Evolutionary conservation across 805 yeast genomes (phyloP), one percentile per base, ranked within the genome.

Genomic region (Candida broadrunensis): DNA sequence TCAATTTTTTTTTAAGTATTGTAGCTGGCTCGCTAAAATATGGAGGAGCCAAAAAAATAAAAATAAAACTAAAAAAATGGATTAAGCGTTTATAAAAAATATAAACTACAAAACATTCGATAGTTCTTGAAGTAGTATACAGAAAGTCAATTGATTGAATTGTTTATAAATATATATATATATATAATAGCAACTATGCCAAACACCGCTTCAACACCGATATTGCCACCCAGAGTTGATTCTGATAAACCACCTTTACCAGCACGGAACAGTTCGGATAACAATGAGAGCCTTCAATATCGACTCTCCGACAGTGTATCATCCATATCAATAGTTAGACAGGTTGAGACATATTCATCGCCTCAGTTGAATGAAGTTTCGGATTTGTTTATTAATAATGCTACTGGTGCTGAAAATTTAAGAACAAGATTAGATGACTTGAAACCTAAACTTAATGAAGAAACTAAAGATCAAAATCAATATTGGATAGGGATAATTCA

Each of bases 361-460:
- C 60, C 61, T 1, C 47, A 39, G 33, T 46, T 60, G 51, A 58
- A 61, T 40, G 65, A 61, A 39, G 40, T 48, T 9, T 54, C 59
- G 3, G 66, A 61, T 34, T 45, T 54, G 32, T 58, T 61, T 38
- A 36, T 50, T 7, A 24, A n/a, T 29, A 42, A 37, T 27, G 29
- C 36, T 3, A 20, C 31, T 14, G 38, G 40, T 18, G 37, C 33
- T 20, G 54, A 50, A 20, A 36, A 30, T n/a, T 30, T 45, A 14
- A 42, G 33, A 33, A n/a, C 9, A 38, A 43, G 34, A 33, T 39
- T 31, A 36, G 36, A 16, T 26, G 21, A 12, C 32, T 41, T 21
- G 33, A 38, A 30, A 25, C 21, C 16, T 13, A 33, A 20, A 14
- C 25, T 29, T 29, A 12, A 25, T 25, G n/a, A 24, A 9, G 31